Percentiles rank a stretch among this genome's conserved stretches.
Evolutionary conservation across 352 stramenopile species (phyloP).

Genomic region (Globisporangium polare): DNA sequence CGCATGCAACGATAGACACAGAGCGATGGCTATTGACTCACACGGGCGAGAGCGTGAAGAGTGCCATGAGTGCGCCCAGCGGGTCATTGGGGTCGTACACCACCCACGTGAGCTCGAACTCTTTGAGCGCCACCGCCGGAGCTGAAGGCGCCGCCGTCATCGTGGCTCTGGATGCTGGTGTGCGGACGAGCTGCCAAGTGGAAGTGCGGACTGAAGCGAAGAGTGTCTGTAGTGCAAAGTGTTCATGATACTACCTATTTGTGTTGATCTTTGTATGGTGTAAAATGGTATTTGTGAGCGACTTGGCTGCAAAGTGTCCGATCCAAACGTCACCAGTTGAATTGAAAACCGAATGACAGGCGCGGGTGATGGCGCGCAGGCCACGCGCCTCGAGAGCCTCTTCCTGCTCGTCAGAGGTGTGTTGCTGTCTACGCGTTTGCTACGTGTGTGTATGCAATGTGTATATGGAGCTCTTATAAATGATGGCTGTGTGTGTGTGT

Average conservation of each 20-base stretch:
- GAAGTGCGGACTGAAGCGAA: too few relatives aligned
- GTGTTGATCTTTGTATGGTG: not conserved
- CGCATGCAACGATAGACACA: not conserved
- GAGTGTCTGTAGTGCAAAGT: not conserved
- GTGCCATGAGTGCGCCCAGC: constrained; percentile 56
- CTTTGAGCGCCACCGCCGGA: constrained; percentile 33
- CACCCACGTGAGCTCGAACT: constrained; percentile 84
- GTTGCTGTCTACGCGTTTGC: not conserved
- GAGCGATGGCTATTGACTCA: constrained; percentile 15
- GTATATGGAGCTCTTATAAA: not conserved
- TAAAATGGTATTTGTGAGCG: not conserved
- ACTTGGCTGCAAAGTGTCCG: not conserved
- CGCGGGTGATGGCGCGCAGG: constrained; percentile 30
- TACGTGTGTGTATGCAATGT: not conserved
- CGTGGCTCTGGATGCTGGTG: not conserved
- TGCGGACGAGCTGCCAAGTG: too few relatives aligned
- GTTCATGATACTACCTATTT: not conserved
- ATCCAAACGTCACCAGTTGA: not conserved
- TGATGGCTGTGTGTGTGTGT: not conserved
- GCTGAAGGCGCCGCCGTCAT: not conserved
- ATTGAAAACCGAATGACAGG: not conserved
- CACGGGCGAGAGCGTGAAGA: constrained; percentile 76
- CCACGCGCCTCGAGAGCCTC: constrained; percentile 74
- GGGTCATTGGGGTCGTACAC: constrained; percentile 75
- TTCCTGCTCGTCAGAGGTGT: constrained; percentile 69